Evolutionary conservation across 2,329 filamentous ascomycete species (phyloP).

Genomic region (Penicillium sp.): DNA sequence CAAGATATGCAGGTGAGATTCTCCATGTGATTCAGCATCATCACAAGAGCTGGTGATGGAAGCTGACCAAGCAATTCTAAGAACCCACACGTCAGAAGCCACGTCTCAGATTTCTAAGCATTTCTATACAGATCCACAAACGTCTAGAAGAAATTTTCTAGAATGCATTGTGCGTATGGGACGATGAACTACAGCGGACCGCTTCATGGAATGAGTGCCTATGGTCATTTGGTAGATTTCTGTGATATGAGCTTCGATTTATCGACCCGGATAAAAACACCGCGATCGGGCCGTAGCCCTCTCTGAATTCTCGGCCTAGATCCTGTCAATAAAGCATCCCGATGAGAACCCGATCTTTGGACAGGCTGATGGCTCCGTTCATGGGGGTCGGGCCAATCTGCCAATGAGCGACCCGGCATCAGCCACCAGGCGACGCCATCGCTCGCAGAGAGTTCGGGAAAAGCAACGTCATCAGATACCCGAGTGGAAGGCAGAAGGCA

Average conservation of each 20-base stretch:
- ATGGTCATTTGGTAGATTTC: not conserved
- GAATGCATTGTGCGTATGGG: not conserved
- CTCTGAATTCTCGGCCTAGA: not conserved
- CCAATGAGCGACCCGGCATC: not conserved
- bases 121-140: not conserved
- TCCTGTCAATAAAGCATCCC: not conserved
- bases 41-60: not conserved
- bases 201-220: not conserved
- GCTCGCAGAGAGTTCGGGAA: not conserved
- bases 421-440: not conserved
- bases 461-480: not conserved
- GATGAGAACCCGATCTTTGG: not conserved
- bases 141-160: not conserved
- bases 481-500: not conserved
- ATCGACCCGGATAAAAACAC: not conserved
- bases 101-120: not conserved
- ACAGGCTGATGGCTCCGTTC: not conserved
- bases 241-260: not conserved
- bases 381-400: not conserved
- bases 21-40: constrained; percentile 30
- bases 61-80: not conserved
- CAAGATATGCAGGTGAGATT: constrained; percentile 46
- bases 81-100: not conserved
- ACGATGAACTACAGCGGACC: not conserved
- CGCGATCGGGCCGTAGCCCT: not conserved